Evolutionary conservation across 148 eudicot genomes (phyloP).

Genomic region (Rhododendron simsii): DNA sequence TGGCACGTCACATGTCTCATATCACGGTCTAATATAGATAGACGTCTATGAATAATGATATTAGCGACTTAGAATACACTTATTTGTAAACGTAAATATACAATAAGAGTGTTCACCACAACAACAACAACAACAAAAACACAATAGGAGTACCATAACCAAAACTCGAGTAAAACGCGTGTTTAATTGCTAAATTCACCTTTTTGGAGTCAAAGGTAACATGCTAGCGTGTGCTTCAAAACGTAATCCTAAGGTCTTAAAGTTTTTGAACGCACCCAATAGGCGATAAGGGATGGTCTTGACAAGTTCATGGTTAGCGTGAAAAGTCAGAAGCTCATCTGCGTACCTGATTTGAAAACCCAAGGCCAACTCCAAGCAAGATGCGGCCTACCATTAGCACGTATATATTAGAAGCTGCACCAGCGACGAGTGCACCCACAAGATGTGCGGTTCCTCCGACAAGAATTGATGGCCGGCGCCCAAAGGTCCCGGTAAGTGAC

Average conservation of each 20-base stretch:
- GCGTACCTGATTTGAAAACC: slow-evolving; percentile 35
- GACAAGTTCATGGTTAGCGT: neutral
- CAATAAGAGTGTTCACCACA: no score
- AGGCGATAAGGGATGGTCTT: neutral
- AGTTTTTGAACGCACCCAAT: neutral
- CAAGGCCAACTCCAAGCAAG: slow-evolving; percentile 38
- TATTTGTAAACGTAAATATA: no score
- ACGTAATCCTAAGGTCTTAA: neutral
- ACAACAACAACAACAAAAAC: no score
- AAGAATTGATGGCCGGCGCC: slow-evolving; percentile 30
- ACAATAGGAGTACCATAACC: neutral
- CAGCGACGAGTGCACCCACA: slow-evolving; percentile 26
- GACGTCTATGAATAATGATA: no score
- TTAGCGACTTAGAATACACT: no score
- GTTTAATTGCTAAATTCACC: neutral
- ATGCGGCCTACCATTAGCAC: slow-evolving; percentile 36
- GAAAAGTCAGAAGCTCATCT: neutral
- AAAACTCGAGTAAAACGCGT: no score
- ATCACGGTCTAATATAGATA: no score
- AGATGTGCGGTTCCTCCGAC: slow-evolving; percentile 26
- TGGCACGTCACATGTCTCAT: no score
- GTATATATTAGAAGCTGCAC: slow-evolving; percentile 24
- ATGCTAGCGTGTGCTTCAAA: neutral
- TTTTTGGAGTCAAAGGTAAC: no score
- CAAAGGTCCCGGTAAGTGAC: slow-evolving; percentile 19